phyloP scores from a whole-genome alignment of 495 filamentous ascomycete species.

The Talaromyces adpressus region DNA sequence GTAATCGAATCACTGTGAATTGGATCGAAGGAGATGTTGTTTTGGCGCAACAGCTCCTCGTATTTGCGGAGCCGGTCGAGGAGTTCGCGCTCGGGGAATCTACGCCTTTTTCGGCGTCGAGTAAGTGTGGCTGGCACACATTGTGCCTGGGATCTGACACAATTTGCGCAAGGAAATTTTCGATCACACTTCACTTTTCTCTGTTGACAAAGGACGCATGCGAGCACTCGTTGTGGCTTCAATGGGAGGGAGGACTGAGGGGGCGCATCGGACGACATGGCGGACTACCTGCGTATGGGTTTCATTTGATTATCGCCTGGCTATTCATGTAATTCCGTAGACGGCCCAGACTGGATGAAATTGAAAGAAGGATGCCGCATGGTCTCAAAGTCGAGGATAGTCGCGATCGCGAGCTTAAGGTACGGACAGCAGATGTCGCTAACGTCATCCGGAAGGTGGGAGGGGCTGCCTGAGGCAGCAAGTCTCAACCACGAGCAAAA shows the following conservation, averaged over 20 bases:
- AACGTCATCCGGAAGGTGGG: background rate
- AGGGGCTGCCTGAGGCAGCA: background rate
- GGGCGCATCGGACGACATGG: background rate
- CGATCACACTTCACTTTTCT: slow-evolving; percentile 54
- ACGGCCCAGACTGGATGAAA: background rate
- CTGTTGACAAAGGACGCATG: slow-evolving; percentile 50
- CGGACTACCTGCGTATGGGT: background rate
- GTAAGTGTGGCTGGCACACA: slow-evolving; percentile 41
- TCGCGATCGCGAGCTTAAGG: background rate
- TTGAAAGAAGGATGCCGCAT: background rate
- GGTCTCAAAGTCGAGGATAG: background rate
- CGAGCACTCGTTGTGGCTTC: slow-evolving; percentile 42
- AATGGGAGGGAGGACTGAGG: slow-evolving; percentile 2
- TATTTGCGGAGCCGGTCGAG: slow-evolving; percentile 45
- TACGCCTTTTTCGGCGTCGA: slow-evolving; percentile 37
- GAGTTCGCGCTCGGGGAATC: slow-evolving; percentile 49
- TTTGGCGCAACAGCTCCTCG: slow-evolving; percentile 43
- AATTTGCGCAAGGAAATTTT: slow-evolving; percentile 47
- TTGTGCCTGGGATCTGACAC: slow-evolving; percentile 27
- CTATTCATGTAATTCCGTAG: background rate
- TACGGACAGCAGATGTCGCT: background rate
- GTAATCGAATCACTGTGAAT: slow-evolving; percentile 28
- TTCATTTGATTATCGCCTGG: background rate
- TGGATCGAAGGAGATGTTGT: slow-evolving; percentile 46
- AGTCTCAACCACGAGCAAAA: background rate